phyloP scores from a whole-genome alignment of 2,329 filamentous ascomycete genomes.

The Pseudocercospora crystallina region DNA sequence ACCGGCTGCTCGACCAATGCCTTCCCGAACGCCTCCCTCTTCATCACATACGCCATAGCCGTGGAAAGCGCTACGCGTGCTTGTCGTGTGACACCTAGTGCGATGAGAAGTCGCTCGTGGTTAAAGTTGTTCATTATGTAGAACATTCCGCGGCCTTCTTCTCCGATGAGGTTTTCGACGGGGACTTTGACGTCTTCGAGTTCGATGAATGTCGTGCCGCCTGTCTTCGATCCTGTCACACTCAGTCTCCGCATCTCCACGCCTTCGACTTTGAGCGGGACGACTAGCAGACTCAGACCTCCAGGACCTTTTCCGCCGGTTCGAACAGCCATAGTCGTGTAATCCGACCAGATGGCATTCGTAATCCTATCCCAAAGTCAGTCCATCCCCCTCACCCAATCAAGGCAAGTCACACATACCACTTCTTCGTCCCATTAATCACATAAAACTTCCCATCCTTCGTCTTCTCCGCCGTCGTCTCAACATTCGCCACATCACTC shows the following conservation, averaged over 20 bases:
- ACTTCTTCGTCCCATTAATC: conserved; percentile 74
- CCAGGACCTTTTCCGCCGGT: conserved; percentile 50
- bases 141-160: conserved; percentile 70
- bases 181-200: conserved; percentile 72
- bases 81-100: conserved; percentile 62
- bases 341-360: conserved; percentile 69
- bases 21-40: conserved; percentile 66
- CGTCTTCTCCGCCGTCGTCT: conserved; percentile 63
- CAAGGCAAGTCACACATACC: conserved; percentile 38
- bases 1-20: conserved; percentile 71
- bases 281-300: conserved; percentile 20
- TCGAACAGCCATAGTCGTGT: conserved; percentile 65
- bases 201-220: conserved; percentile 72
- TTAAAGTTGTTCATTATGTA: conserved; percentile 47
- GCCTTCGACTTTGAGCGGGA: conserved; percentile 52
- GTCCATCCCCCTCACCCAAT: no score
- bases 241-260: conserved; percentile 67
- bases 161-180: conserved; percentile 65
- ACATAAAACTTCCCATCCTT: conserved; percentile 66
- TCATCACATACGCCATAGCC: conserved; percentile 62
- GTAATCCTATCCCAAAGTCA: conserved; percentile 49
- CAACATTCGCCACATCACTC: conserved; percentile 70
- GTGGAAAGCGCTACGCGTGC: conserved; percentile 59
- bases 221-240: conserved; percentile 61
- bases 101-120: conserved; percentile 58